Conservation (phyloP, 495 filamentous ascomycete species). For the Podospora bellae-mahoneyi region DNA sequence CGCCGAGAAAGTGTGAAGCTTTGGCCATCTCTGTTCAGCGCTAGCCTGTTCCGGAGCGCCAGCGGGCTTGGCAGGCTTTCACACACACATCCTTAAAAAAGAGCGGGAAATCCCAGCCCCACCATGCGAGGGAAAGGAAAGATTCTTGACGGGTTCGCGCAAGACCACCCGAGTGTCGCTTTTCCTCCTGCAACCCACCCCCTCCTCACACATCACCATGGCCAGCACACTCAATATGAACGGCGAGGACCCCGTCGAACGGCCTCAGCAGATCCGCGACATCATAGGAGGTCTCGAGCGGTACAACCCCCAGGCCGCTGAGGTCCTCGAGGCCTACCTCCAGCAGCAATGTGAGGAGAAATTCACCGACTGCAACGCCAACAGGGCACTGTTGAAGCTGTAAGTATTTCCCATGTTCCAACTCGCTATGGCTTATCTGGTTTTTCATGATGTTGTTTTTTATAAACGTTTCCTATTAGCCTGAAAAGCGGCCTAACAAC, state of each 20-base stretch:
- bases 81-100: constrained; percentile 28
- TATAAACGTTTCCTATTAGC: constrained; percentile 96
- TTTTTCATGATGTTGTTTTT: constrained; percentile 59
- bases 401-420: constrained; percentile 52
- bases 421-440: constrained; percentile 10
- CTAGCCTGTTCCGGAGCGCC: constrained; percentile 22
- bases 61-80: constrained; percentile 7
- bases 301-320: constrained; percentile 97
- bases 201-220: constrained; percentile 23
- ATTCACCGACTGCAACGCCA: constrained; percentile 93
- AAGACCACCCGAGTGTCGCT: constrained; percentile 19
- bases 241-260: constrained; percentile 57
- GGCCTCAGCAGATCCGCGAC: constrained; percentile 83
- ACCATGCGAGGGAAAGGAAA: constrained; percentile 19
- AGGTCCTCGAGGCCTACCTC: constrained; percentile 92
- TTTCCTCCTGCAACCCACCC: constrained; percentile 24
- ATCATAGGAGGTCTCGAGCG: constrained; percentile 95
- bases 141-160: constrained; percentile 23
- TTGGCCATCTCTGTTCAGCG: constrained; percentile 2
- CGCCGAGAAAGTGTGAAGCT: constrained; percentile 4
- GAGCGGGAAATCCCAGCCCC: constrained; percentile 30
- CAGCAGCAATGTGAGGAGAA: constrained; percentile 90
- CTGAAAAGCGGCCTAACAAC: constrained; percentile 59
- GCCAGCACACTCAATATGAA: constrained; percentile 43
- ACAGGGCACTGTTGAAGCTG: constrained; percentile 95